Evolutionary conservation across 2,329 filamentous ascomycete genomes (phyloP).

Genomic region (Acephala macrosclerotiorum): DNA sequence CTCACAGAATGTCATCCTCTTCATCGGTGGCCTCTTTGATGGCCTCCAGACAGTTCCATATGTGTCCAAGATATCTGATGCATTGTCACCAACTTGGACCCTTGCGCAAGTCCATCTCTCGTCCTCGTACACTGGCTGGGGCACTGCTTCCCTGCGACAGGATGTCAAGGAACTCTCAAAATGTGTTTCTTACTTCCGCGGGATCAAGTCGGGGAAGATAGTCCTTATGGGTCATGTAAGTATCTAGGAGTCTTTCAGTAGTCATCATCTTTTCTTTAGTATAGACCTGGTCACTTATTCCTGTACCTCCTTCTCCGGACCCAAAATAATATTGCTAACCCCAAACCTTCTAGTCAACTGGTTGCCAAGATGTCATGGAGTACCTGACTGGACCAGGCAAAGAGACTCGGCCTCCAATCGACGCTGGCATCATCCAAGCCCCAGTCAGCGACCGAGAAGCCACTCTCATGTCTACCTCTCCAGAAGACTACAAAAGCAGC

Average conservation of each 20-base stretch:
- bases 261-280: no score
- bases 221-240: slow-evolving; percentile 68
- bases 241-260: background rate
- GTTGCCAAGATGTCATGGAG: slow-evolving; percentile 73
- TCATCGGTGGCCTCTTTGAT: slow-evolving; percentile 62
- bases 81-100: slow-evolving; percentile 49
- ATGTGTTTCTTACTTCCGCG: slow-evolving; percentile 56
- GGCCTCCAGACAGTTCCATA: slow-evolving; percentile 59
- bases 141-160: slow-evolving; percentile 52
- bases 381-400: slow-evolving; percentile 56
- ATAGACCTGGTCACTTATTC: no score
- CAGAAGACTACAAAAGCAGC: slow-evolving; percentile 44
- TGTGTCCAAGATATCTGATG: slow-evolving; percentile 47
- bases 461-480: slow-evolving; percentile 48
- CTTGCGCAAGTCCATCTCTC: slow-evolving; percentile 55
- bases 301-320: no score
- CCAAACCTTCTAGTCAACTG: slow-evolving; percentile 56
- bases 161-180: slow-evolving; percentile 58
- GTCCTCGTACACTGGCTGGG: slow-evolving; percentile 49
- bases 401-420: slow-evolving; percentile 52
- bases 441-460: slow-evolving; percentile 70
- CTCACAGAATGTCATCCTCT: slow-evolving; percentile 55
- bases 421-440: slow-evolving; percentile 72
- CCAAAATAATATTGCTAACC: no score
- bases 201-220: slow-evolving; percentile 56